phyloP scores from a whole-genome alignment of 176 grass and related monocot genomes.

The Carex pumila region DNA sequence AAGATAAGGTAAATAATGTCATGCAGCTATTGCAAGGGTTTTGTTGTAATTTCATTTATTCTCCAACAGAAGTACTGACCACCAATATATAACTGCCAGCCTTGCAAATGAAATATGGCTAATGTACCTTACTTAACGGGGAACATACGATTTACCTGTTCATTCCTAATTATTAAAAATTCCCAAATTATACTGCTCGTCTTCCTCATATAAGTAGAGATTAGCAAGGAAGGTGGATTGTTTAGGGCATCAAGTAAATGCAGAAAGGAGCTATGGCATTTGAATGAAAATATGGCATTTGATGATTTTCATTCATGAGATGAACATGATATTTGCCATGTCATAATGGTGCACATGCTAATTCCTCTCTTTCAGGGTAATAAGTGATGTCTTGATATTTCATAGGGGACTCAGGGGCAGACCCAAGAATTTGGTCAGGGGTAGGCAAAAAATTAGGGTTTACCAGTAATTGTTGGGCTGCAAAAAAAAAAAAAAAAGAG shows the following conservation, averaged over 20 bases:
- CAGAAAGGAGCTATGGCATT: neutral
- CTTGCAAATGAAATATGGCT: neutral
- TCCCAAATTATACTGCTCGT: neutral
- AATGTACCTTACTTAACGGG: neutral
- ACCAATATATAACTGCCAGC: neutral
- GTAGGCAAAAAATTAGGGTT: too few relatives aligned
- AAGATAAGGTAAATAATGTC: constrained; percentile 48
- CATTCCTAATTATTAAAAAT: neutral
- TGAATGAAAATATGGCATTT: neutral
- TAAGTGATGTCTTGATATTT: neutral
- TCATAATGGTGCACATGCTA: neutral
- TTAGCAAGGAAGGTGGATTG: neutral
- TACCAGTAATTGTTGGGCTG: too few relatives aligned
- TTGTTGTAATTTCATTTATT: neutral
- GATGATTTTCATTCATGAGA: neutral
- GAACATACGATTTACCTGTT: neutral
- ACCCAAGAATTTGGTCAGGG: too few relatives aligned
- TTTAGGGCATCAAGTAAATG: neutral
- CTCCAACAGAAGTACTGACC: neutral
- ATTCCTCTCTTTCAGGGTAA: neutral
- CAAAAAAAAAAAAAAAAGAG: too few relatives aligned
- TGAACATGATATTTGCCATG: neutral
- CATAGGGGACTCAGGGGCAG: neutral
- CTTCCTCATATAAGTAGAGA: neutral
- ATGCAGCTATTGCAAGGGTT: neutral